Percentiles rank a stretch among this genome's conserved stretches.
phyloP scores from a whole-genome alignment of 129 eudicot genomes.

The Calendula officinalis region DNA sequence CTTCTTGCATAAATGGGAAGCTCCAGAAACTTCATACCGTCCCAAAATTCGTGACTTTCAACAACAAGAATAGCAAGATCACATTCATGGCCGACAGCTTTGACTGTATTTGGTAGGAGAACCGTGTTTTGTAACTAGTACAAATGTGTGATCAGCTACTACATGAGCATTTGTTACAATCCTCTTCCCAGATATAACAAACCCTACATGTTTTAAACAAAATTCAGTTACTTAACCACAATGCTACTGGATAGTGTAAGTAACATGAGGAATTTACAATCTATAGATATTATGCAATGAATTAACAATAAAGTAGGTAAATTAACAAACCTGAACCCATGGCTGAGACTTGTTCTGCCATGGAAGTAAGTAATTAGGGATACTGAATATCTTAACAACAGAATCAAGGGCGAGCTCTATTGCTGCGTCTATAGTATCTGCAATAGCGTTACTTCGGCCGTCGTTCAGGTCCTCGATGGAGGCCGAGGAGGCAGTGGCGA shows the following conservation, averaged over 20 bases:
- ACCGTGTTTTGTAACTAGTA: constrained; percentile 93
- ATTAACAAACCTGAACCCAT: constrained; percentile 72
- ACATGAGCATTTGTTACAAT: constrained; percentile 98
- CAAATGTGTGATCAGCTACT: constrained; percentile 96
- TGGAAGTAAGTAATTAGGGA: constrained; percentile 83
- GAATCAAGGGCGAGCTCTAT: constrained; percentile 84
- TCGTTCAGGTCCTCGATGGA: constrained; percentile 22
- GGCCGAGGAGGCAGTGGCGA: constrained; percentile 26
- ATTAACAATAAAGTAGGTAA: neutral
- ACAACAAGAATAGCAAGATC: constrained; percentile 90
- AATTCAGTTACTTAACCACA: neutral
- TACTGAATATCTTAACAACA: constrained; percentile 91
- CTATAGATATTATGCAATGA: constrained; percentile 5
- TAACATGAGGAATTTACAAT: neutral
- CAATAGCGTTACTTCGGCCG: constrained; percentile 24
- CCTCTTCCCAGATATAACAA: constrained; percentile 87
- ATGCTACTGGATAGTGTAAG: too few species aligned
- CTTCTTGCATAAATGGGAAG: constrained; percentile 95
- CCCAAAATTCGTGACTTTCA: constrained; percentile 90
- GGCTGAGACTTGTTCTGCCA: constrained; percentile 89
- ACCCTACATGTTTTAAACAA: constrained; percentile 47
- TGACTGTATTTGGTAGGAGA: constrained; percentile 87
- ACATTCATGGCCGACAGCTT: constrained; percentile 98
- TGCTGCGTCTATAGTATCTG: constrained; percentile 50
- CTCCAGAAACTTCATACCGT: constrained; percentile 79